Base-by-base conservation (phyloP, 371 early-diverging fungal genomes). In the Saksenaea vasiformis region DNA sequence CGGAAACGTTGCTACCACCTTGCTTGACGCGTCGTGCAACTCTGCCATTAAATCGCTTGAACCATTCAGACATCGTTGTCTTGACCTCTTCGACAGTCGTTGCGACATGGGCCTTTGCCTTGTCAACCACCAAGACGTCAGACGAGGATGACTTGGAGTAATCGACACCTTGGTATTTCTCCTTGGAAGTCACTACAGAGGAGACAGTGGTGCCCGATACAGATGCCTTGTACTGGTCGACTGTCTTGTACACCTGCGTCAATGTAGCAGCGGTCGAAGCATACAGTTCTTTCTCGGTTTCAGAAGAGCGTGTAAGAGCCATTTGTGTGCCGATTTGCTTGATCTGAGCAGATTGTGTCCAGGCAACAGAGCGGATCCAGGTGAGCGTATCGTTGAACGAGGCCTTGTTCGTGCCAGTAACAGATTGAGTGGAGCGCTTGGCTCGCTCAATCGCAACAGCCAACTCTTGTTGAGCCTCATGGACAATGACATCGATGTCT, bases 371-470 rank as follows among this genome's bases (percentile, higher is more conserved):
- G 59, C 73, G 44, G 19, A 73, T 31, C 65, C 67, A 73, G 28
- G 64, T 28, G 0, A 73, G 24, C 36, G 68, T 70, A 26, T 70
- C 61, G 51, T 70, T 67, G 68, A 73, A 67, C 14, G 68, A 56
- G 3, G 70, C 65, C n/a, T 73, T 67, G 47, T 70, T 67, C 0
- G 72, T 69, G 31, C 72, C 72, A 54, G 68, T 63, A 11, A 61
- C 54, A 8, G 56, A 31, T 14, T 70, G 66, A 0, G 73, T 64
- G 2, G 58, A 54, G 35, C 68, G 62, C 41, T 73, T 73, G 14
- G 68, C 70, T 39, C 67, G 70, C 55, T 73, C 73, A 28, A 73
- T 66, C 24, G 70, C 65, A 22, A 63, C 11, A 1, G 66, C 51
- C 37, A 69, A 38, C n/a, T 69, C 65, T 11, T 73, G 67, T 15